Conservation (phyloP, 306 rosid genomes). For the Dalbergia oliveri region DNA sequence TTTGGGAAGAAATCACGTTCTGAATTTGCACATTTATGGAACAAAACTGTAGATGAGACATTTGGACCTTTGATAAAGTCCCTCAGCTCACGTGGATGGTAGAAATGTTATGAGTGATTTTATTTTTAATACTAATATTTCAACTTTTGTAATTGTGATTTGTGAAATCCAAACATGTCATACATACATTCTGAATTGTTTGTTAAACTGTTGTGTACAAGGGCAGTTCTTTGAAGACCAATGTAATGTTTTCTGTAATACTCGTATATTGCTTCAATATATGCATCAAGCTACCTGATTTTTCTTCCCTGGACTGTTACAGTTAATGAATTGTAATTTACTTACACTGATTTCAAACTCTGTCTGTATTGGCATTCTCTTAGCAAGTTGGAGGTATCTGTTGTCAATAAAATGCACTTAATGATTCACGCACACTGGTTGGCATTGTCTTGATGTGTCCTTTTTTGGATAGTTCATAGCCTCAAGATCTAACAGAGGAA, state of each 20-base stretch:
- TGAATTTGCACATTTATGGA: slow-evolving; percentile 79
- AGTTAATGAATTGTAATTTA: slow-evolving; percentile 9
- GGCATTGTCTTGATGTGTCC: slow-evolving; percentile 12
- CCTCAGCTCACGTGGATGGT: slow-evolving; percentile 94
- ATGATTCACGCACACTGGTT: background rate
- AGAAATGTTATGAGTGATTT: slow-evolving; percentile 45
- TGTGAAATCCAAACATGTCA: slow-evolving; percentile 35
- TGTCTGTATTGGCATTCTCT: background rate
- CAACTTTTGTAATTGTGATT: slow-evolving; percentile 33
- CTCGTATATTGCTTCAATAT: slow-evolving; percentile 35
- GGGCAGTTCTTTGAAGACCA: slow-evolving; percentile 19
- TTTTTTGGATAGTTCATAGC: slow-evolving; percentile 1
- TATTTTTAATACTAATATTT: slow-evolving; percentile 2
- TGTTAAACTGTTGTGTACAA: slow-evolving; percentile 29
- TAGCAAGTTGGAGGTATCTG: slow-evolving; percentile 6
- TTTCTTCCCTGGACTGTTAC: background rate
- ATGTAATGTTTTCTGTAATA: slow-evolving; percentile 27
- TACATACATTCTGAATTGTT: slow-evolving; percentile 45
- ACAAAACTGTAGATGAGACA: slow-evolving; percentile 80
- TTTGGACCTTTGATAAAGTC: slow-evolving; percentile 77
- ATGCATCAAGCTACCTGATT: slow-evolving; percentile 42
- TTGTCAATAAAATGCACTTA: slow-evolving; percentile 25
- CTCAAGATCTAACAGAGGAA: slow-evolving; percentile 6
- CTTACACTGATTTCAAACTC: background rate
- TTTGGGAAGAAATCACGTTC: slow-evolving; percentile 72